Evolutionary conservation across 179 eudicot genomes (phyloP), one percentile per base, ranked within the genome.

Genomic region (Kewa caespitosa): DNA sequence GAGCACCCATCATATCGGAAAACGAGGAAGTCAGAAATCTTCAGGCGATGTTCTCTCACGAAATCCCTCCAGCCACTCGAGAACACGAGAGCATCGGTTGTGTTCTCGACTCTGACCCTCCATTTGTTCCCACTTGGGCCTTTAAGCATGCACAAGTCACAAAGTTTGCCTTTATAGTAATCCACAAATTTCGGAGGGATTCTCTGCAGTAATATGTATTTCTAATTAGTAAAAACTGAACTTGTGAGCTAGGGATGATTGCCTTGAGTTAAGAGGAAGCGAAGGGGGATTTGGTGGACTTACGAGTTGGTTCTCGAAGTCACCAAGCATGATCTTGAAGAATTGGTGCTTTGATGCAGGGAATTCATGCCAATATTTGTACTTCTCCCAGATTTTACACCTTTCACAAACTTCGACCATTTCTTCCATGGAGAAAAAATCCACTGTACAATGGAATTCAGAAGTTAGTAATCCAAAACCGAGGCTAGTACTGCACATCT

Each of bases 51-150:
- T 37, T 82, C 81, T 6, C 25, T 78, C 14, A 82, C 76, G 30
- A 82, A 82, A 0, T 0, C 57, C 3, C 36, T 70, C 84, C 81
- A 82, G 14, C 84, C 84, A 27, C 38, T 32, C 18, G 79, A 28
- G 28, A 82, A 69, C 6, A 55, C 43, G 4, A 41, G 22, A 31
- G 54, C 73, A 4, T 70, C 57, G 4, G n/a, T 34, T 6, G 42
- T 61, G 28, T 41, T 30, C 1, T 10, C 30, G 8, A 82, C 4
- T 38, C 27, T 38, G 31, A 82, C 81, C 30, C 17, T 36, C 84
- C 84, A 82, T 50, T 55, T 30, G 31, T 74, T 59, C 54, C 81
- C 79, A 28, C 80, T 75, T 46, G 57, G 77, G 0, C 85, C 82
- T 66, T 5, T 57, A 13, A 82, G 76, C 25, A 39, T 66, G 74